These are phyloP conservation scores for Tricholomella constricta DNA, from an alignment of 768 basidiomycete species.

Conservation along the genomic window DNA sequence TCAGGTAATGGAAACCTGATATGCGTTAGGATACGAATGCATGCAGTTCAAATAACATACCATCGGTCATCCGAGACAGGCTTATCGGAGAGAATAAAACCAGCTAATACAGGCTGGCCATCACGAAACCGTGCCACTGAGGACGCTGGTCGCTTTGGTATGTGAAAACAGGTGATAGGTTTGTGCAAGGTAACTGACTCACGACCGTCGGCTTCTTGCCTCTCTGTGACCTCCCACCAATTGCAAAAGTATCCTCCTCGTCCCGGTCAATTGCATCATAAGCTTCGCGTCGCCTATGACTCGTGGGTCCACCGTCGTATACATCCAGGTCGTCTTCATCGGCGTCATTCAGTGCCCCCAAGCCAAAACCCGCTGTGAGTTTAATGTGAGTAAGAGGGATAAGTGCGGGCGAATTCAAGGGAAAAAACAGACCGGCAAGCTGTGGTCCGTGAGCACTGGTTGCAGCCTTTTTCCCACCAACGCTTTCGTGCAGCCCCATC, in stretches of 20 bases:
- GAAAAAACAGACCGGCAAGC: constrained; percentile 49
- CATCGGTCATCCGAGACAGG: constrained; percentile 72
- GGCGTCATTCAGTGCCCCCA: constrained; percentile 89
- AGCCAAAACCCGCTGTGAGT: constrained; percentile 75
- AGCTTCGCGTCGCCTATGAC: constrained; percentile 52
- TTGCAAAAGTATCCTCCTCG: constrained; percentile 56
- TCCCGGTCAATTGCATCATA: constrained; percentile 68
- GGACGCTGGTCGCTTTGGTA: constrained; percentile 34
- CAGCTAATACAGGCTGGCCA: constrained; percentile 70
- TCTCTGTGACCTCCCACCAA: constrained; percentile 35
- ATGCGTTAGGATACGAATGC: constrained; percentile 4
- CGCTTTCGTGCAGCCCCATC: constrained; percentile 58
- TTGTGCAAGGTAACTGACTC: constrained; percentile 19
- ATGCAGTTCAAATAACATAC: constrained; percentile 37
- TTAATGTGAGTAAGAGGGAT: background rate
- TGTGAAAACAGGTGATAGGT: constrained; percentile 20
- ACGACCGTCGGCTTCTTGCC: constrained; percentile 28
- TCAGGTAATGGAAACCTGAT: constrained; percentile 83
- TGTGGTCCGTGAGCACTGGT: constrained; percentile 45
- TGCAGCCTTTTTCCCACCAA: constrained; percentile 39
- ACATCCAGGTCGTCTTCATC: constrained; percentile 92
- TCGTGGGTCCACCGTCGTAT: constrained; percentile 55
- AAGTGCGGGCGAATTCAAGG: background rate
- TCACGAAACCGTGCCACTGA: constrained; percentile 60
- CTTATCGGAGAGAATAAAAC: constrained; percentile 71